A percentile compares a stretch with the other conserved stretches of the same genome.
Conservation (phyloP, 1,284 basidiomycete genomes). For the Termitomyces sp. region DNA sequence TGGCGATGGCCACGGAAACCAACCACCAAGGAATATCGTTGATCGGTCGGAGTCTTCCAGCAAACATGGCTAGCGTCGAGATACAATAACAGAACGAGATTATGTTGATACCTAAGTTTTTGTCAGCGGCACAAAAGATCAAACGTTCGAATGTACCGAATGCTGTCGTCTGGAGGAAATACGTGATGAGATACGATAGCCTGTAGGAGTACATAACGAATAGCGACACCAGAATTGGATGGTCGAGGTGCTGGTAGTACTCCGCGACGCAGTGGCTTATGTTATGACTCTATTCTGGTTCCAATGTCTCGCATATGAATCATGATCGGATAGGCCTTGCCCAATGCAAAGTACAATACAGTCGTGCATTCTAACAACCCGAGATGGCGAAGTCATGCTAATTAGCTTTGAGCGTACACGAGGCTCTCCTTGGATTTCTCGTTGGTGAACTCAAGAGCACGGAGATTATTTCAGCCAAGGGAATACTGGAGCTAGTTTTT, state of each 20-base stretch:
- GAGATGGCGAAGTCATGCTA: no score
- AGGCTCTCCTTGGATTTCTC: background rate
- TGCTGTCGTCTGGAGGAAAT: conserved; percentile 6
- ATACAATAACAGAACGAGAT: conserved; percentile 15
- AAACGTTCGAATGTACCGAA: conserved; percentile 2
- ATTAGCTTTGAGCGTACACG: no score
- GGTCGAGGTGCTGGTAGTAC: background rate
- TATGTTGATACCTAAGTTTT: conserved; percentile 12
- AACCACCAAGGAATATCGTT: conserved; percentile 7
- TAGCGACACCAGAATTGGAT: background rate
- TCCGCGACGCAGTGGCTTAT: background rate
- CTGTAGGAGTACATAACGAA: background rate
- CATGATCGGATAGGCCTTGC: background rate
- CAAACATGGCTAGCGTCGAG: background rate
- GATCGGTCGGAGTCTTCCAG: conserved; percentile 2
- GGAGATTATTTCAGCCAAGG: background rate
- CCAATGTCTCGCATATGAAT: background rate
- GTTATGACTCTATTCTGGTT: background rate
- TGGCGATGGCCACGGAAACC: conserved; percentile 8
- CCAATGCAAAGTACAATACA: background rate
- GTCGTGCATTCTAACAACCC: background rate
- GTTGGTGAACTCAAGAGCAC: background rate
- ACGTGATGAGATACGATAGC: conserved; percentile 8
- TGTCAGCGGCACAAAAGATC: background rate
- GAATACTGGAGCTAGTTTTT: background rate